These are phyloP conservation scores for Ephemerocybe angulata DNA, from an alignment of 768 basidiomycete genomes.

Conservation along the genomic window DNA sequence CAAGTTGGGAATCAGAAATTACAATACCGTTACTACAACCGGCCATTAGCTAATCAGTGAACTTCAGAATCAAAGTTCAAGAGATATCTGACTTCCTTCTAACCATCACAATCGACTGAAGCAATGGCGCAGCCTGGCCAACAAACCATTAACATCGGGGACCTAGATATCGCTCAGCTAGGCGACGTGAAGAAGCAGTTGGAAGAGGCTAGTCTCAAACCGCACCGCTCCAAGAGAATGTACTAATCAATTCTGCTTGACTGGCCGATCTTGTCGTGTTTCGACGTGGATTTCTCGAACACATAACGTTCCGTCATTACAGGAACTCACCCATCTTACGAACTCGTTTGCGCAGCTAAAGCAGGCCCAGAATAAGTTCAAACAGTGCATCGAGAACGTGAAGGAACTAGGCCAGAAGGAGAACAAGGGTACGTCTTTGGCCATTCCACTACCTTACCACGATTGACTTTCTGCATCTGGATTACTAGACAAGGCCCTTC, in stretches of 20 bases:
- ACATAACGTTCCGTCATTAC: too few species aligned
- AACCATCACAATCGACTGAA: slow-evolving; percentile 1
- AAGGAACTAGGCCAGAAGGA: slow-evolving; percentile 55
- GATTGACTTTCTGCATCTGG: background rate
- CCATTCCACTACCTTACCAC: background rate
- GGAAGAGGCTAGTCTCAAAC: slow-evolving; percentile 63
- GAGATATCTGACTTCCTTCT: too few species aligned
- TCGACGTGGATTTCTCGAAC: too few species aligned
- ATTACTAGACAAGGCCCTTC: slow-evolving; percentile 71
- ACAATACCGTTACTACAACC: too few species aligned
- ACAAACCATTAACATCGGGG: slow-evolving; percentile 74
- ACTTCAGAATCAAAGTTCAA: too few species aligned
- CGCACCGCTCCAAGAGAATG: slow-evolving; percentile 4
- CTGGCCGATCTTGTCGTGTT: slow-evolving; percentile 1
- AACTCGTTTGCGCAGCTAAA: slow-evolving; percentile 91
- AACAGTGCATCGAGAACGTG: slow-evolving; percentile 78
- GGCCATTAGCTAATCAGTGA: too few species aligned
- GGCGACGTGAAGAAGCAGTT: slow-evolving; percentile 87
- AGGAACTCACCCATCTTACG: slow-evolving; percentile 93
- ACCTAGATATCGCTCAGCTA: slow-evolving; percentile 84
- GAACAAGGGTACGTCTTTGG: slow-evolving; percentile 50
- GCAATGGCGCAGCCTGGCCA: slow-evolving; percentile 26
- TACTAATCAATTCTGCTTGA: background rate
- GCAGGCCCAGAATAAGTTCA: slow-evolving; percentile 91
- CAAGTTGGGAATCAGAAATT: too few species aligned